Conservation (phyloP, 495 filamentous ascomycete species). For the Glonium stellatum region DNA sequence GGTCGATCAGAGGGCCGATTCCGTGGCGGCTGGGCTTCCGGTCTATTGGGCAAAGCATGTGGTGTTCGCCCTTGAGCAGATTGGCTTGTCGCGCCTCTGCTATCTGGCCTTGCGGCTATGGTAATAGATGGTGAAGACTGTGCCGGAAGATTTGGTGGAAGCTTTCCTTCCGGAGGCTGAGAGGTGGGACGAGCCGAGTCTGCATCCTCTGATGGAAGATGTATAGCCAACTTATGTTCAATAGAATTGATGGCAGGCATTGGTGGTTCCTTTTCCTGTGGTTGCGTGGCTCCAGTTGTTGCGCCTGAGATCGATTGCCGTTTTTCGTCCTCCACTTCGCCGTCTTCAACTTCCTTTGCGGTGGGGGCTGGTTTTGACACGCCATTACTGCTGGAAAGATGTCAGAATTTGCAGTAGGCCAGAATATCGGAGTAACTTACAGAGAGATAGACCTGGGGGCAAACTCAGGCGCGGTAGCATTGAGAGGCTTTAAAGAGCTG, state of each 20-base stretch:
- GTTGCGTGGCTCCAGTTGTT: conserved; percentile 4
- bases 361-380: conserved; percentile 11
- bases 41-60: conserved; percentile 28
- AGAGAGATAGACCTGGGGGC: conserved; percentile 20
- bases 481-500: conserved; percentile 14
- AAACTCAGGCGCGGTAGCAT: conserved; percentile 30
- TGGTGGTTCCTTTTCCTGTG: conserved; percentile 11
- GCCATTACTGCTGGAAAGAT: conserved; percentile 12
- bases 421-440: conserved; percentile 11
- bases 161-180: not conserved
- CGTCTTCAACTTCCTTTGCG: conserved; percentile 32
- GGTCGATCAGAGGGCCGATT: conserved; percentile 21
- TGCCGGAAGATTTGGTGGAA: not conserved
- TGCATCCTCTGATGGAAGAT: not conserved
- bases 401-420: not conserved
- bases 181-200: not conserved
- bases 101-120: conserved; percentile 8
- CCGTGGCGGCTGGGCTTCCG: conserved; percentile 20
- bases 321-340: conserved; percentile 35
- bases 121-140: conserved; percentile 10
- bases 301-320: not conserved
- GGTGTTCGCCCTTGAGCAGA: conserved; percentile 5
- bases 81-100: not conserved
- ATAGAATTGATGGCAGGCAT: not conserved
- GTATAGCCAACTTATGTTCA: not conserved